Conservation (phyloP, 2,329 filamentous ascomycete species). For the Phaeosphaeriaceae sp. region DNA sequence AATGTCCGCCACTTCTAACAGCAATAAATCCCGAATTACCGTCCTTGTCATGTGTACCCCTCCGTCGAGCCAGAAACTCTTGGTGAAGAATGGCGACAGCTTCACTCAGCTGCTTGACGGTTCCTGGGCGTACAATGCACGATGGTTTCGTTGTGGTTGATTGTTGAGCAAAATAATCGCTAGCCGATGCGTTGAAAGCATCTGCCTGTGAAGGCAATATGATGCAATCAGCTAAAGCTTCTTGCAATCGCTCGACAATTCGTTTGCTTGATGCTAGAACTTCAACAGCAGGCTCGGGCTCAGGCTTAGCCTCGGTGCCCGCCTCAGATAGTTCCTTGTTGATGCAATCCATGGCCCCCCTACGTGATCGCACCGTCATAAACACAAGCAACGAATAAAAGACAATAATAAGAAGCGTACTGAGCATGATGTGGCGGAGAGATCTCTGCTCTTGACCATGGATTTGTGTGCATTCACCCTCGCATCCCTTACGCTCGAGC, state of each 20-base stretch:
- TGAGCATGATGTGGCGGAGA: no score
- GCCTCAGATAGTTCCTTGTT: slow-evolving; percentile 2
- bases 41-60: neutral
- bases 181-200: slow-evolving; percentile 5
- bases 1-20: slow-evolving; percentile 6
- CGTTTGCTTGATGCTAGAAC: slow-evolving; percentile 8
- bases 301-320: neutral
- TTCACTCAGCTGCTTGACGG: slow-evolving; percentile 4
- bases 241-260: slow-evolving; percentile 2
- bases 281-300: neutral
- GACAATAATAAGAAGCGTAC: no score
- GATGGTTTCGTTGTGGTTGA: slow-evolving; percentile 3
- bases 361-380: slow-evolving; percentile 3
- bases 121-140: slow-evolving; percentile 5
- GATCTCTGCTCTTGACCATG: no score
- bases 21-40: slow-evolving; percentile 3
- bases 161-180: slow-evolving; percentile 7
- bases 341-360: slow-evolving; percentile 4
- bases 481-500: no score
- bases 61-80: slow-evolving; percentile 6
- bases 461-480: no score
- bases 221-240: slow-evolving; percentile 4
- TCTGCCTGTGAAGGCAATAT: slow-evolving; percentile 1
- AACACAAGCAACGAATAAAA: neutral
- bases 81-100: slow-evolving; percentile 5